Conservation (phyloP, 176 grass and related monocot genomes). For the Typha latifolia region DNA sequence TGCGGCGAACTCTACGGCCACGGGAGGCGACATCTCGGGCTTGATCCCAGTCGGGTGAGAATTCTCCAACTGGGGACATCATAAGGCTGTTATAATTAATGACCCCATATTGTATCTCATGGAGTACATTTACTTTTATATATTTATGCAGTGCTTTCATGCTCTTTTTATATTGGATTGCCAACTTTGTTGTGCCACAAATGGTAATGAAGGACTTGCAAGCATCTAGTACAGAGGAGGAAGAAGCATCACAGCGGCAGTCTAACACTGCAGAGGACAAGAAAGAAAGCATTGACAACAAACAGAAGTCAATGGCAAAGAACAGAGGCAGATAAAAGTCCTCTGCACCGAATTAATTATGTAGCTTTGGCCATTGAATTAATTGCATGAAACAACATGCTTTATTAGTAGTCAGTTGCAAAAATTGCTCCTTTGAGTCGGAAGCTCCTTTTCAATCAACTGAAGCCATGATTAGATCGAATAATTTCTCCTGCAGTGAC, state of each 20-base stretch:
- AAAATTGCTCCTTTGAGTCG: too few species aligned
- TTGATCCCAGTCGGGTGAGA: constrained; percentile 2
- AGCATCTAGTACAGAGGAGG: background rate
- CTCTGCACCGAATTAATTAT: too few species aligned
- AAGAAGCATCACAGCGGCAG: background rate
- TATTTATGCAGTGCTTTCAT: background rate
- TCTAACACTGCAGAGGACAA: background rate
- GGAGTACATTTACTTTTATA: background rate
- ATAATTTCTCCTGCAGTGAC: too few species aligned
- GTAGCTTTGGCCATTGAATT: too few species aligned
- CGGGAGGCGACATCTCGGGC: background rate
- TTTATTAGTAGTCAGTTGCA: too few species aligned
- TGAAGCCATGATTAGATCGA: too few species aligned
- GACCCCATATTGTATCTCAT: background rate
- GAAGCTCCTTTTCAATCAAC: too few species aligned
- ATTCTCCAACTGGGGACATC: background rate
- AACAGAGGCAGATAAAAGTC: background rate
- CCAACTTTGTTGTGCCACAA: background rate
- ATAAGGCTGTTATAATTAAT: background rate
- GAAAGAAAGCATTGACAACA: background rate
- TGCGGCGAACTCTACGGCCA: background rate
- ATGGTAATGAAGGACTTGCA: constrained; percentile 2
- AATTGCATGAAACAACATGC: too few species aligned
- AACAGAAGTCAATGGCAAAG: background rate
- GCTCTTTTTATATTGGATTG: background rate